Percentiles rank a stretch among this genome's conserved stretches.
phyloP scores from a whole-genome alignment of 352 stramenopile species.

The Phytophthora litchii region DNA sequence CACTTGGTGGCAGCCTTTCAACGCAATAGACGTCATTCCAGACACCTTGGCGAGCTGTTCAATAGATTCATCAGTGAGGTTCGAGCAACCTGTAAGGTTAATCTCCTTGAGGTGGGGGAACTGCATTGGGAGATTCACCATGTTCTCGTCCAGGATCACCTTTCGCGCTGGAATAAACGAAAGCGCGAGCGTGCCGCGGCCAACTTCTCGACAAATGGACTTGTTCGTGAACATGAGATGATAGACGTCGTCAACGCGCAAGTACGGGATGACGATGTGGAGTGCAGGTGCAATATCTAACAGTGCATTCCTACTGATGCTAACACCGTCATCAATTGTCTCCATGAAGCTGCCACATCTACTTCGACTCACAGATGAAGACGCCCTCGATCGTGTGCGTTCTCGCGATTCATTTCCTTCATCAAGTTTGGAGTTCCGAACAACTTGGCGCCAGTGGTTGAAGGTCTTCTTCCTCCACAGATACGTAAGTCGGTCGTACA shows the following conservation, averaged over 20 bases:
- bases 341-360: constrained; percentile 25
- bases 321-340: constrained; percentile 20
- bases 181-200: constrained; percentile 40
- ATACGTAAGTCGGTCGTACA: constrained; percentile 74
- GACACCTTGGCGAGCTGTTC: constrained; percentile 44
- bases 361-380: constrained; percentile 18
- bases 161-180: constrained; percentile 66
- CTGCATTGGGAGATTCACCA: constrained; percentile 42
- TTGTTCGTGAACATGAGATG: constrained; percentile 54
- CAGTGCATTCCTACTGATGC: constrained; percentile 21
- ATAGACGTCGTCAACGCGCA: constrained; percentile 63
- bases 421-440: constrained; percentile 17
- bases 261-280: constrained; percentile 49
- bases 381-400: constrained; percentile 14
- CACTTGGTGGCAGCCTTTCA: constrained; percentile 79
- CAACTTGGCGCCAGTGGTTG: constrained; percentile 66
- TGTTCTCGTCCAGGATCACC: constrained; percentile 51
- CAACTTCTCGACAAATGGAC: constrained; percentile 48
- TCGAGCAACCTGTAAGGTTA: constrained; percentile 66
- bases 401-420: constrained; percentile 3
- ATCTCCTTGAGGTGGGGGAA: constrained; percentile 63
- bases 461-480: constrained; percentile 84
- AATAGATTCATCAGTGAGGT: constrained; percentile 59
- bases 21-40: constrained; percentile 43
- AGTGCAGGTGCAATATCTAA: constrained; percentile 46